Conservation (phyloP, 202 grass and related monocot species). For the Setaria italica region DNA sequence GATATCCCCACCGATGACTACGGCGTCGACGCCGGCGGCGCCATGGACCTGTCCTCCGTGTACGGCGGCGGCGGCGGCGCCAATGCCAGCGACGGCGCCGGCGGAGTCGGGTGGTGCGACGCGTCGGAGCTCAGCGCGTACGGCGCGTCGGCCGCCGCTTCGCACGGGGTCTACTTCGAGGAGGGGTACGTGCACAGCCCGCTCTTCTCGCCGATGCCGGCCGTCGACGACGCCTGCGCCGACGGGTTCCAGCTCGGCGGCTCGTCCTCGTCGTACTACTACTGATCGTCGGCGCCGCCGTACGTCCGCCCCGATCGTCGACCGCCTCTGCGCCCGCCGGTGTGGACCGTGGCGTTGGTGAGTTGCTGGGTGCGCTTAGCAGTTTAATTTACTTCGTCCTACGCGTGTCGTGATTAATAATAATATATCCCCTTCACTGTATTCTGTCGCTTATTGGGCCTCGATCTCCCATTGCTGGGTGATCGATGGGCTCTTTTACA, state of each 20-base stretch:
- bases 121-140: conserved; percentile 63
- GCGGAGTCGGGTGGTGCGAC: conserved; percentile 64
- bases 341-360: conserved; percentile 59
- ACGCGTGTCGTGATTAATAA: neutral
- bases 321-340: conserved; percentile 59
- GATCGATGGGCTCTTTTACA: conserved; percentile 32
- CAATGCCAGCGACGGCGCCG: neutral
- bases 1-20: conserved; percentile 28
- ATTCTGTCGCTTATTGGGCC: conserved; percentile 32
- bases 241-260: conserved; percentile 97
- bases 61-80: neutral
- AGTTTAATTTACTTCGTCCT: conserved; percentile 39
- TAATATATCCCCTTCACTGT: neutral
- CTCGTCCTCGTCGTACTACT: conserved; percentile 79
- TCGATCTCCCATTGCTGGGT: conserved; percentile 7
- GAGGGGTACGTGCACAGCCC: conserved; percentile 99
- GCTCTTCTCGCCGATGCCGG: conserved; percentile 90
- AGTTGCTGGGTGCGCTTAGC: conserved; percentile 60
- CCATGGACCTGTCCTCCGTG: conserved; percentile 8
- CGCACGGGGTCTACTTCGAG: conserved; percentile 92
- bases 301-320: conserved; percentile 14
- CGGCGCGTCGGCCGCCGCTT: conserved; percentile 31
- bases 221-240: conserved; percentile 71
- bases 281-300: conserved; percentile 30
- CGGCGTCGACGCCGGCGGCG: neutral